Evolutionary conservation across 108 stramenopile species (phyloP), one percentile per base, ranked within the genome.

Genomic region (Cyclotella baltica): DNA sequence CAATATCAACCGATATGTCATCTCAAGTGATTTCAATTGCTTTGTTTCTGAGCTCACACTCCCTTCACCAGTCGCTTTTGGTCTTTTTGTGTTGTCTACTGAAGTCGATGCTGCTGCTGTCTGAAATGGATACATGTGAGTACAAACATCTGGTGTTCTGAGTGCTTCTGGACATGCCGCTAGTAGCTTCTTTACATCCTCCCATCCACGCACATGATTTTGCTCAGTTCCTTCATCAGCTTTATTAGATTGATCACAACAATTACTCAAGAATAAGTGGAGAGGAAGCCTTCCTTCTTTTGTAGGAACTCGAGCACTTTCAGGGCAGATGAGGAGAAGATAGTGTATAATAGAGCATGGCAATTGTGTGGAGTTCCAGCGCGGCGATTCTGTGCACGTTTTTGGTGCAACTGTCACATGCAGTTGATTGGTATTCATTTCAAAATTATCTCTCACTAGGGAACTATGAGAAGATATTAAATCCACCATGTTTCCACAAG

Each of bases 101-200:
- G 22, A 22, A n/a, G 23, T 1, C 19, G 47, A 30, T 52, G 67
- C 52, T 8, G 73, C 62, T 37, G 73, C 73, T 5, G 50, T 23
- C 55, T 75, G 73, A 65, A 75, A 75, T 27, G 73, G 73, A 56
- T 75, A 75, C 36, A 75, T 13, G 36, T 66, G 51, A 23, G 47
- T 75, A 27, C 20, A 52, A 3, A 37, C 8, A 75, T 75, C 73
- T 0, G 72, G 78, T 50, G 48, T 73, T 9, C 52, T 33, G 13
- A 80, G 25, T 19, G 78, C 65, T 46, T 73, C 78, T 18, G 78
- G 78, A 48, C 47, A 80, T 30, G 57, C 72, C 43, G 47, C 53
- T 10, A 80, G 46, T 18, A 80, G 57, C 1, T 34, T 43, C 57
- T 67, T 68, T 18, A 80, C 35, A 47, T 80, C 78, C 36, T 59